Evolutionary conservation across 1,284 basidiomycete species (phyloP), one percentile per base, ranked within the genome.

Genomic region (Puccinia coronata): DNA sequence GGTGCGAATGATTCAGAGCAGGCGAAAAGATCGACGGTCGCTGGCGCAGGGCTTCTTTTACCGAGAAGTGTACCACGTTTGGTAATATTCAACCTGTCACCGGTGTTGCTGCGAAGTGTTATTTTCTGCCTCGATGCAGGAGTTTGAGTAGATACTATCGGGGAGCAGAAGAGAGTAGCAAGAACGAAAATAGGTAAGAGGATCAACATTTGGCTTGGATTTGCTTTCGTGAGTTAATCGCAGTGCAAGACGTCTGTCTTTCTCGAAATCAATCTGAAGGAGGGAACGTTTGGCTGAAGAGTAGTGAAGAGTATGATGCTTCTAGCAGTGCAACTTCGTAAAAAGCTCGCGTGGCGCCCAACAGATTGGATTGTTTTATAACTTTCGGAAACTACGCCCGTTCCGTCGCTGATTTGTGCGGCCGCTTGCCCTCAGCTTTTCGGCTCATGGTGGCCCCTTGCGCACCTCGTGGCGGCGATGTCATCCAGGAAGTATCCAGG

Each of bases 1-100:
- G 63, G 63, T 12, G 41, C 63, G 41, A 67, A 67, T 41, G 63
- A 34, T 41, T 47, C 25, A 20, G 63, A 67, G 41, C 63, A 67
- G 23, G 36, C n/a, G n/a, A n/a, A n/a, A n/a, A n/a, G 34, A 18
- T 59, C 28, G 55, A 57, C n/a, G 23, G 51, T 5, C 4, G 6
- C n/a, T 2, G 55, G n/a, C 8, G 25, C 14, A 25, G 55, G 55
- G n/a, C 14, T n/a, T 14, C 28, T 59, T n/a, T 11, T 53, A 23
- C n/a, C n/a, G n/a, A n/a, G n/a, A n/a, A n/a, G n/a, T n/a, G n/a
- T n/a, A n/a, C n/a, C n/a, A n/a, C n/a, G n/a, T n/a, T n/a, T n/a
- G n/a, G n/a, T n/a, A n/a, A n/a, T n/a, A n/a, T n/a, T n/a, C n/a
- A n/a, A n/a, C n/a, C n/a, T n/a, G n/a, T n/a, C n/a, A n/a, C n/a